Percentiles rank a stretch among this genome's conserved stretches.
Evolutionary conservation across 805 yeast genomes (phyloP).

Genomic region (Metschnikowia corniflorae): DNA sequence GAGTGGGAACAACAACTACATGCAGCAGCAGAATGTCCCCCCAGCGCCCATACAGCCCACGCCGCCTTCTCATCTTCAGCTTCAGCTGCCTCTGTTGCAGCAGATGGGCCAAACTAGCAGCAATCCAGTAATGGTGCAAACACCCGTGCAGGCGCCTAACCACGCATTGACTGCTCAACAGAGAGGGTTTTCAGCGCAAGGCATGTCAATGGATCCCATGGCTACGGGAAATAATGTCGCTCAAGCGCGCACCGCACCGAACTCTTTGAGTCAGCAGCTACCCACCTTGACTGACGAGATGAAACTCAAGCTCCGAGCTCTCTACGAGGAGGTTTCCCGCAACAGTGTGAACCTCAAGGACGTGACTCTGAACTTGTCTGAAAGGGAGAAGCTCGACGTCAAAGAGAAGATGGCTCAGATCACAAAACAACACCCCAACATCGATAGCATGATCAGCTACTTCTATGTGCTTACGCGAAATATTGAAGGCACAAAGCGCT

Average conservation of each 20-base stretch:
- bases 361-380: constrained; percentile 56
- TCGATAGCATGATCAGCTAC: constrained; percentile 74
- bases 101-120: constrained; percentile 7
- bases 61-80: constrained; percentile 10
- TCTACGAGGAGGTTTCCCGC: constrained; percentile 66
- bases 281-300: constrained; percentile 55
- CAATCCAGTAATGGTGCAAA: constrained; percentile 2
- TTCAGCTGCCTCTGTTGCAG: constrained; percentile 11
- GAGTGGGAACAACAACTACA: constrained; percentile 5
- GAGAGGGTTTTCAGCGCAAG: constrained; percentile 5
- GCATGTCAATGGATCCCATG: not conserved
- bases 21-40: constrained; percentile 2
- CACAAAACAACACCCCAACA: constrained; percentile 60
- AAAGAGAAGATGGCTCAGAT: constrained; percentile 50
- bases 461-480: constrained; percentile 74
- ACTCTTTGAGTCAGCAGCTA: constrained; percentile 15
- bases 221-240: constrained; percentile 1
- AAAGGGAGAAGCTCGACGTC: constrained; percentile 61
- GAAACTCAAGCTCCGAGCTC: constrained; percentile 55
- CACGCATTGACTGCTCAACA: constrained; percentile 1
- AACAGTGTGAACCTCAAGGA: constrained; percentile 66
- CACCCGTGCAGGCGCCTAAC: not conserved
- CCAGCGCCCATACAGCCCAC: constrained; percentile 10
- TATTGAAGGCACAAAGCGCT: constrained; percentile 68
- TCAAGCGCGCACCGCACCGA: constrained; percentile 3